A percentile compares a stretch with the other conserved stretches of the same genome.
Evolutionary conservation across 176 grass and related monocot species (phyloP).

Genomic region (Pharus latifolius): DNA sequence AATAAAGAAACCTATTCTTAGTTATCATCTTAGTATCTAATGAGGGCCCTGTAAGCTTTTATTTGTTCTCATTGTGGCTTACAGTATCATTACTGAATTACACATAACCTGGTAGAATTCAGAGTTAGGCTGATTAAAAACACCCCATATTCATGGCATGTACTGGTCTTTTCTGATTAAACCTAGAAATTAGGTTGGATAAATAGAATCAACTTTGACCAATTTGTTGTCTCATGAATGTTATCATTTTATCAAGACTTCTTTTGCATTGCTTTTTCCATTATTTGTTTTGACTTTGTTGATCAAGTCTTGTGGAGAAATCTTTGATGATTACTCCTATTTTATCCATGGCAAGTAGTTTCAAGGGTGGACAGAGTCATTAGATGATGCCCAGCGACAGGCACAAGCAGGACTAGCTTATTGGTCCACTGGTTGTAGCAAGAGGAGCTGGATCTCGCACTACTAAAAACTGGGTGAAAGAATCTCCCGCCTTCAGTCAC

Average conservation of each 20-base stretch:
- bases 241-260: too few relatives aligned
- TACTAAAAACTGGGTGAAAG: too few relatives aligned
- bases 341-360: not conserved
- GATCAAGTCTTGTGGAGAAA: not conserved
- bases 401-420: too few relatives aligned
- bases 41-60: not conserved
- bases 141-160: not conserved
- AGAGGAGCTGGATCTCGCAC: too few relatives aligned
- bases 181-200: not conserved
- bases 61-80: not conserved
- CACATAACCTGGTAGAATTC: not conserved
- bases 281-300: too few relatives aligned
- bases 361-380: too few relatives aligned
- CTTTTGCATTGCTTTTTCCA: not conserved
- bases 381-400: too few relatives aligned
- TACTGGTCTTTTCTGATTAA: not conserved
- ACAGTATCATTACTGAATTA: not conserved
- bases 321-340: not conserved
- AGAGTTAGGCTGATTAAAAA: not conserved
- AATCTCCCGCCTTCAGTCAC: too few relatives aligned
- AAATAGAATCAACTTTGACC: not conserved
- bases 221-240: not conserved
- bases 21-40: not conserved
- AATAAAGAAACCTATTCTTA: not conserved
- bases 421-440: too few relatives aligned